phyloP scores from a whole-genome alignment of 2,329 filamentous ascomycete species.

The Aureobasidium lini region DNA sequence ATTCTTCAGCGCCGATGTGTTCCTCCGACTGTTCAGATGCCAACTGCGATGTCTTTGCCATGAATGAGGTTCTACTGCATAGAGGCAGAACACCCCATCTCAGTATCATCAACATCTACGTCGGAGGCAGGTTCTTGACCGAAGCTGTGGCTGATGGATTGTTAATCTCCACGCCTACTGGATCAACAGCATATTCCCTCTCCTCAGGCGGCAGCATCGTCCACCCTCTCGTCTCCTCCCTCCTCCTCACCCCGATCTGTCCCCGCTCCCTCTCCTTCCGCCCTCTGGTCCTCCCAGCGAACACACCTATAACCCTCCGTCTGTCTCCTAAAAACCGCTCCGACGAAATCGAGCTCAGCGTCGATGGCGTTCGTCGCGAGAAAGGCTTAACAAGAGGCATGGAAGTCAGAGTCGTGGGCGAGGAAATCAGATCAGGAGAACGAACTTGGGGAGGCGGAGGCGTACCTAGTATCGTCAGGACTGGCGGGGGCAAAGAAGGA shows the following conservation, averaged over 20 bases:
- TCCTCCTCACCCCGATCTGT: conserved; percentile 90
- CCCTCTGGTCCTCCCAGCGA: conserved; percentile 79
- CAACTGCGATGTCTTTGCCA: conserved; percentile 54
- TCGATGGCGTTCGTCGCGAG: conserved; percentile 40
- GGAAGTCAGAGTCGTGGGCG: conserved; percentile 84
- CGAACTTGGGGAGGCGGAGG: conserved; percentile 66
- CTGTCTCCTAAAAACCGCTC: conserved; percentile 57
- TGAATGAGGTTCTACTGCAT: conserved; percentile 94
- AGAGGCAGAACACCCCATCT: conserved; percentile 84
- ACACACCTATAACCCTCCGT: conserved; percentile 73
- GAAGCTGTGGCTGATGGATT: conserved; percentile 94
- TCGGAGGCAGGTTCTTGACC: conserved; percentile 83
- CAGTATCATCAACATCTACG: conserved; percentile 82
- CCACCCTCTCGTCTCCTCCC: conserved; percentile 80
- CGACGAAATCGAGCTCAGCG: conserved; percentile 43
- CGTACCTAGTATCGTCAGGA: conserved; percentile 83
- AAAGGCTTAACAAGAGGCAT: conserved; percentile 39
- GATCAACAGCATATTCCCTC: conserved; percentile 92
- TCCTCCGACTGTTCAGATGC: conserved; percentile 29
- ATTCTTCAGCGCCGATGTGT: conserved; percentile 14
- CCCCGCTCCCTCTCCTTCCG: conserved; percentile 87
- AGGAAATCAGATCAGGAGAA: conserved; percentile 54
- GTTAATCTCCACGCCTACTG: conserved; percentile 86
- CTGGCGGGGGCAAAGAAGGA: conserved; percentile 36
- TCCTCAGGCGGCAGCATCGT: conserved; percentile 88